These are phyloP conservation scores for Acanthamoeba comandoni DNA, from an alignment of 208 protist genomes.

Conservation along the genomic window DNA sequence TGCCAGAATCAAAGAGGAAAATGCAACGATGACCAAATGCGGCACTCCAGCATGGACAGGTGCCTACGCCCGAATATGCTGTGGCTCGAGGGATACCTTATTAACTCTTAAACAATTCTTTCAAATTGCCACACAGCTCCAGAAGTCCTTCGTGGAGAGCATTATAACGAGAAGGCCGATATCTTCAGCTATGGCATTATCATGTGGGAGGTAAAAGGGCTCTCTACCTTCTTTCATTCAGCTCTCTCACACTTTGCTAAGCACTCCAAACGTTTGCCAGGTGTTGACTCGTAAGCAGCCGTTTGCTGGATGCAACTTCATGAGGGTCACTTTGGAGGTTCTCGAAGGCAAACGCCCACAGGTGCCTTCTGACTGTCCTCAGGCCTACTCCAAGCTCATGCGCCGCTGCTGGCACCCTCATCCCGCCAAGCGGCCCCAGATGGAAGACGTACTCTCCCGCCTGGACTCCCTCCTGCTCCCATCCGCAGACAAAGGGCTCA, in stretches of 20 bases:
- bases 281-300: too few species aligned
- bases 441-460: too few species aligned
- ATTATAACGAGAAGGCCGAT: conserved; percentile 13
- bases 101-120: too few species aligned
- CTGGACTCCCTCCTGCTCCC: too few species aligned
- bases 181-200: conserved; percentile 7
- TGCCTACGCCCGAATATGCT: not conserved
- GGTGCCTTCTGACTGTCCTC: not conserved
- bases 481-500: too few species aligned
- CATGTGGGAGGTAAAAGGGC: conserved; percentile 28
- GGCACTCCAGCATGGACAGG: conserved; percentile 10
- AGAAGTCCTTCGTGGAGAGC: conserved; percentile 4
- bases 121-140: not conserved
- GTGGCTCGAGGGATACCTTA: too few species aligned
- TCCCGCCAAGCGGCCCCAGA: not conserved
- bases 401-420: not conserved
- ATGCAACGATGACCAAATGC: not conserved
- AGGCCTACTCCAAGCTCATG: not conserved
- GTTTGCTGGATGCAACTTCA: not conserved
- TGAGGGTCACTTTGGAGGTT: not conserved
- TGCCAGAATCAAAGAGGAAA: conserved; percentile 12
- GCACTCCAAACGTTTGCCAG: too few species aligned
- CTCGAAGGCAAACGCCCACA: not conserved
- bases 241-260: not conserved
- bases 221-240: too few species aligned